Conservation (phyloP, 2,329 filamentous ascomycete species). For the Clarireedia homoeocarpa region DNA sequence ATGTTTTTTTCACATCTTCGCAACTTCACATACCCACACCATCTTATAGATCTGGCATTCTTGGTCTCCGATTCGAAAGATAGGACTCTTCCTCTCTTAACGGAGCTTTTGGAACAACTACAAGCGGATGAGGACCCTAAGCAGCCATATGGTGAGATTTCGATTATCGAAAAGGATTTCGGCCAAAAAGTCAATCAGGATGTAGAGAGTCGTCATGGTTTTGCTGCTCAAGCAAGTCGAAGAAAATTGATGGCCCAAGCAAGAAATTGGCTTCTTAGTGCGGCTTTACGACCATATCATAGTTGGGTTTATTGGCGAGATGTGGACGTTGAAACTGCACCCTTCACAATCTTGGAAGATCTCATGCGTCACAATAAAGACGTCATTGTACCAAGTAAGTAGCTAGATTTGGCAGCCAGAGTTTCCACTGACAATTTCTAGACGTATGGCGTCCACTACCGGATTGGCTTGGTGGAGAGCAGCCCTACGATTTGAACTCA, state of each 20-base stretch:
- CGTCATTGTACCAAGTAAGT: conserved; percentile 94
- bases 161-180: conserved; percentile 97
- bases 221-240: conserved; percentile 87
- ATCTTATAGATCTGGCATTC: conserved; percentile 93
- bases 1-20: conserved; percentile 99
- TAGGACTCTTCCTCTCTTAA: conserved; percentile 69
- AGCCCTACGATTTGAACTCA: conserved; percentile 96
- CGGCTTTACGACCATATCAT: conserved; percentile 86
- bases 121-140: conserved; percentile 73
- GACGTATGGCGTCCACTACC: conserved; percentile 98
- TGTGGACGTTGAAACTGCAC: conserved; percentile 95
- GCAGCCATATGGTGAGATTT: conserved; percentile 89
- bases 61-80: conserved; percentile 97
- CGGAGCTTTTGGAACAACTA: conserved; percentile 66
- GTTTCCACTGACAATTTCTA: conserved; percentile 29
- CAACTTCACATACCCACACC: conserved; percentile 95
- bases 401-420: neutral
- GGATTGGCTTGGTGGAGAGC: conserved; percentile 96
- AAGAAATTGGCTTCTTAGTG: conserved; percentile 92
- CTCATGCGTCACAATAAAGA: conserved; percentile 99
- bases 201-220: conserved; percentile 94
- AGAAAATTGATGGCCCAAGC: conserved; percentile 98
- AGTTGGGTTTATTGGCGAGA: conserved; percentile 99
- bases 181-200: conserved; percentile 97
- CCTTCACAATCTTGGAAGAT: conserved; percentile 93